These are phyloP conservation scores for Pseudogymnoascus sp. DNA, from an alignment of 2,329 filamentous ascomycete species.

Conservation along the genomic window DNA sequence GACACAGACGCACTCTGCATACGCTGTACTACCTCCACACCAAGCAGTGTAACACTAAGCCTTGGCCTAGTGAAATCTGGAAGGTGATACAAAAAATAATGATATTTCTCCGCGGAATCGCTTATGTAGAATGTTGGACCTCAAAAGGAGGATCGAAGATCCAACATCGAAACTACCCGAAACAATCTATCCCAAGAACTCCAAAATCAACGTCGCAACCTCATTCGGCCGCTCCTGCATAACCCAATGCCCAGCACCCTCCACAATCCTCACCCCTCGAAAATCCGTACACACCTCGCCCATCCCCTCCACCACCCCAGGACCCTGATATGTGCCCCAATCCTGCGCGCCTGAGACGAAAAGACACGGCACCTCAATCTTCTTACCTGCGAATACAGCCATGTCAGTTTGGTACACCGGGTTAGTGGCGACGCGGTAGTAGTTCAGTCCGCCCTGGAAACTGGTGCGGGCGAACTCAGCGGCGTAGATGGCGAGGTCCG, in stretches of 20 bases:
- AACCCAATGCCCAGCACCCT: slow-evolving; percentile 60
- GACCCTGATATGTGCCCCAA: slow-evolving; percentile 62
- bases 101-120: background rate
- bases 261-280: slow-evolving; percentile 42
- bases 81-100: background rate
- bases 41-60: background rate
- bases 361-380: slow-evolving; percentile 50
- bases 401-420: slow-evolving; percentile 41
- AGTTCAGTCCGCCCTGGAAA: slow-evolving; percentile 59
- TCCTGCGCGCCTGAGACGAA: slow-evolving; percentile 56
- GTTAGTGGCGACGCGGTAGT: slow-evolving; percentile 54
- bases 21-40: background rate
- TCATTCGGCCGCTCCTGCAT: slow-evolving; percentile 55
- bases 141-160: background rate
- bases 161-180: background rate
- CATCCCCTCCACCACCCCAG: slow-evolving; percentile 52
- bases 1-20: background rate
- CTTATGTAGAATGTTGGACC: background rate
- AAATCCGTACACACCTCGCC: slow-evolving; percentile 44
- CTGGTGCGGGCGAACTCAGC: slow-evolving; percentile 52
- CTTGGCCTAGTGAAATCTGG: background rate
- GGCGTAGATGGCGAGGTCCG: slow-evolving; percentile 51
- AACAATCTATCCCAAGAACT: slow-evolving; percentile 27
- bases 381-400: slow-evolving; percentile 49
- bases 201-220: slow-evolving; percentile 39